Evolutionary conservation across 306 rosid genomes (phyloP).

Genomic region (Coriaria nepalensis): DNA sequence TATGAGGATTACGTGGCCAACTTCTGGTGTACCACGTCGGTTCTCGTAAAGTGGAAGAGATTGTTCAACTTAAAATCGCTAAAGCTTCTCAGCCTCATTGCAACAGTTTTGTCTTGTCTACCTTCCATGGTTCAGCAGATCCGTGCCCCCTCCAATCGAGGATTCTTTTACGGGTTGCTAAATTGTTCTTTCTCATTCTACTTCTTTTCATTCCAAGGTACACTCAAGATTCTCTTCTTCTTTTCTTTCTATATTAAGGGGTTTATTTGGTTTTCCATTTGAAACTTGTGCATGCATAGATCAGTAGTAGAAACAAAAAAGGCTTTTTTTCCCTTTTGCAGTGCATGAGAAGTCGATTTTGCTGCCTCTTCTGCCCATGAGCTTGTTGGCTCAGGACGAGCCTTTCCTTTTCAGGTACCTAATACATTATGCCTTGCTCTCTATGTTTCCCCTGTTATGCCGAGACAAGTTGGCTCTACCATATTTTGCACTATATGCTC

Average conservation of each 20-base stretch:
- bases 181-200: slow-evolving; percentile 76
- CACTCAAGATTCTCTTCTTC: neutral
- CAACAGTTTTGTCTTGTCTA: slow-evolving; percentile 56
- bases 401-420: slow-evolving; percentile 52
- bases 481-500: slow-evolving; percentile 42
- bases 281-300: neutral
- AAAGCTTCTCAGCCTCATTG: slow-evolving; percentile 52
- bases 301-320: neutral
- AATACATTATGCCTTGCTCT: slow-evolving; percentile 48
- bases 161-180: slow-evolving; percentile 74
- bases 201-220: slow-evolving; percentile 90
- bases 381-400: slow-evolving; percentile 64
- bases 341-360: slow-evolving; percentile 94
- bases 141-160: slow-evolving; percentile 50
- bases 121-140: slow-evolving; percentile 92
- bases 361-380: slow-evolving; percentile 84
- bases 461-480: slow-evolving; percentile 55
- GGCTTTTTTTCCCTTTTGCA: slow-evolving; percentile 13
- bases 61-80: slow-evolving; percentile 45
- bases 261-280: neutral
- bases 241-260: neutral
- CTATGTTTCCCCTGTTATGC: slow-evolving; percentile 73
- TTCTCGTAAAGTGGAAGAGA: slow-evolving; percentile 84
- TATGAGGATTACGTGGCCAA: slow-evolving; percentile 91
- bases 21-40: slow-evolving; percentile 88